Base-by-base conservation (phyloP, 2,329 filamentous ascomycete genomes). In the Orbilia ellipsospora region DNA sequence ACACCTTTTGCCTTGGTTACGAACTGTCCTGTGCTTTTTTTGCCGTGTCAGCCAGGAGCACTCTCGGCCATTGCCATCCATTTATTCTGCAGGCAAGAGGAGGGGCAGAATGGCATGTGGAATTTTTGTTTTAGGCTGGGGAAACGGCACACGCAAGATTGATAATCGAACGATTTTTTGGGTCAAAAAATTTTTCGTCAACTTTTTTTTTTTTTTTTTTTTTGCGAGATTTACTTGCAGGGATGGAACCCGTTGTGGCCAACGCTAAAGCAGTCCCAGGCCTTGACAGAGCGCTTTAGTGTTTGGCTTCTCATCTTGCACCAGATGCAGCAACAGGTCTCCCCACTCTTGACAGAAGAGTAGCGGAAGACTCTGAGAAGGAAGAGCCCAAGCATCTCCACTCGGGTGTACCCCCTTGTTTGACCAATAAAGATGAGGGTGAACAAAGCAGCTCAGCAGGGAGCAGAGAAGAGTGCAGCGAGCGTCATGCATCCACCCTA, bases 311-410 rank as follows among this genome's bases (percentile, higher is more conserved):
- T 74, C 44, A 62, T 67, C 70, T 74, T 74, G 63, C 70, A 63
- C 70, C 70, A 74, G 70, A 74, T 74, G 70, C 70, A 74, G 70
- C 70, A 74, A 74, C 70, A 74, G 70, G 70, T 74, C 70, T 74
- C 70, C 70, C 70, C 70, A 74, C 70, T 74, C 70, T 74, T 67
- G 57, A 74, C 70, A 74, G 62, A 74, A 68, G 70, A 20, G 63
- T 74, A 74, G 59, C 70, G 59, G 70, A 74, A 74, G 70, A 59
- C 66, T 57, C 28, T 73, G 60, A 73, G 61, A 66, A 73, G 56
- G 44, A 72, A 72, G 61, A 65, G 42, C 54, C 63, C 52, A 57
- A 56, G 61, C 68, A 73, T 73, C 70, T 74, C 70, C 70, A 74
- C 70, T 74, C 70, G 70, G 70, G 70, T 74, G 63, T 74, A 50